Evolutionary conservation across 371 early-diverging fungal genomes (phyloP).

Genomic region (Sporodiniella umbellata): DNA sequence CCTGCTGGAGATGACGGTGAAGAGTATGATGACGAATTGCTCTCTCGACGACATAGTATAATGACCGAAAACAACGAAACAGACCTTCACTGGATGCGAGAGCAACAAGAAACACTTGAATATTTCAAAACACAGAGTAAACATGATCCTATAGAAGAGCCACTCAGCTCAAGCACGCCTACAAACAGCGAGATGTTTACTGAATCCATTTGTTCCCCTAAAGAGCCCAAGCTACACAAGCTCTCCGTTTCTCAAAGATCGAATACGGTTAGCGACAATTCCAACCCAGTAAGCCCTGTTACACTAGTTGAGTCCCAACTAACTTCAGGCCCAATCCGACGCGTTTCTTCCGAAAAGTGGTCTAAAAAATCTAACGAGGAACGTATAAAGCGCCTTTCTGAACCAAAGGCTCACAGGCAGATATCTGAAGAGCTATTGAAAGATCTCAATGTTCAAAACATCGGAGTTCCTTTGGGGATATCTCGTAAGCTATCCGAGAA

Average conservation of each 20-base stretch:
- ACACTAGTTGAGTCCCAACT: background rate
- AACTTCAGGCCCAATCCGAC: background rate
- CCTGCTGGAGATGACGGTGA: constrained; percentile 4
- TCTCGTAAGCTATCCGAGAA: constrained; percentile 21
- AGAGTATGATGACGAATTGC: constrained; percentile 8
- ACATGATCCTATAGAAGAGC: background rate
- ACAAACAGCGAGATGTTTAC: background rate
- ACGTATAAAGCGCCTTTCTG: background rate
- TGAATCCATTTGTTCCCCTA: background rate
- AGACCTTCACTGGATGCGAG: constrained; percentile 18
- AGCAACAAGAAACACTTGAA: constrained; percentile 22
- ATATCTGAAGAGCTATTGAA: constrained; percentile 23
- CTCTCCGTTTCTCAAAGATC: background rate
- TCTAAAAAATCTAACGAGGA: constrained; percentile 25
- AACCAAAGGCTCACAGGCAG: background rate
- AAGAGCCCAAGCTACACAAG: background rate
- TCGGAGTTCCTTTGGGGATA: constrained; percentile 14
- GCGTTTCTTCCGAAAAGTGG: constrained; percentile 41
- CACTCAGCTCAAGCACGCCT: background rate
- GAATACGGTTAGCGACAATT: background rate
- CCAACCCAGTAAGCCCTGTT: background rate
- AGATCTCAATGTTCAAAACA: constrained; percentile 13
- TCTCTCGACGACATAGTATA: constrained; percentile 2
- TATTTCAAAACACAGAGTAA: constrained; percentile 7
- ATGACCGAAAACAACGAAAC: constrained; percentile 11